phyloP scores from a whole-genome alignment of 768 basidiomycete species.

The Trametes meyenii region DNA sequence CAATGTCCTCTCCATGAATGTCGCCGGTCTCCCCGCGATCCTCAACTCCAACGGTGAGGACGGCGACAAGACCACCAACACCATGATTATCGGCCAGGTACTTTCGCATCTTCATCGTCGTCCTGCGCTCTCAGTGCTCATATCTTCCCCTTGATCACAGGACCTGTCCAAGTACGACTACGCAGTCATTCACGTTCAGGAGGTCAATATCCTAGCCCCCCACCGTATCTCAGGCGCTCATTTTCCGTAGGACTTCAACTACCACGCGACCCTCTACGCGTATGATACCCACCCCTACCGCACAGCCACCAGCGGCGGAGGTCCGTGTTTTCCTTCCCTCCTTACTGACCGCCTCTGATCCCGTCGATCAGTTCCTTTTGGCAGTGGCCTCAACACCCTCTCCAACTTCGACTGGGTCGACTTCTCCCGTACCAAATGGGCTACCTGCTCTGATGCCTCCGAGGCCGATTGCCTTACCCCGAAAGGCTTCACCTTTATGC shows the following conservation, averaged over 20 bases:
- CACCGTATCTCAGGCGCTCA: background rate
- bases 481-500: constrained; percentile 18
- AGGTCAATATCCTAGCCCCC: background rate
- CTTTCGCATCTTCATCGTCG: background rate
- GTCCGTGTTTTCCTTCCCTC: background rate
- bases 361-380: constrained; percentile 1
- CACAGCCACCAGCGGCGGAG: constrained; percentile 9
- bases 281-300: constrained; percentile 8
- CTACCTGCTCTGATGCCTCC: constrained; percentile 13
- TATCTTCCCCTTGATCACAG: background rate
- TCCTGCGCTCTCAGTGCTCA: background rate
- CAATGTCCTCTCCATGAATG: constrained; percentile 9
- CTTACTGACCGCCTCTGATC: too few species aligned
- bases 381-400: constrained; percentile 11
- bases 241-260: constrained; percentile 10
- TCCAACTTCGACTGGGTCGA: constrained; percentile 11
- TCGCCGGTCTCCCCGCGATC: constrained; percentile 8
- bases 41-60: constrained; percentile 1
- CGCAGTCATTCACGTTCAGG: constrained; percentile 11
- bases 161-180: constrained; percentile 2
- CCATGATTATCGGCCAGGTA: constrained; percentile 6
- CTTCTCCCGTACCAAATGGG: constrained; percentile 12
- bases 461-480: constrained; percentile 12
- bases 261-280: constrained; percentile 7
- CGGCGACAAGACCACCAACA: constrained; percentile 16